These are phyloP conservation scores for Yamadazyma dushanensis DNA, from an alignment of 1,139 yeast genomes.

Conservation along the genomic window DNA sequence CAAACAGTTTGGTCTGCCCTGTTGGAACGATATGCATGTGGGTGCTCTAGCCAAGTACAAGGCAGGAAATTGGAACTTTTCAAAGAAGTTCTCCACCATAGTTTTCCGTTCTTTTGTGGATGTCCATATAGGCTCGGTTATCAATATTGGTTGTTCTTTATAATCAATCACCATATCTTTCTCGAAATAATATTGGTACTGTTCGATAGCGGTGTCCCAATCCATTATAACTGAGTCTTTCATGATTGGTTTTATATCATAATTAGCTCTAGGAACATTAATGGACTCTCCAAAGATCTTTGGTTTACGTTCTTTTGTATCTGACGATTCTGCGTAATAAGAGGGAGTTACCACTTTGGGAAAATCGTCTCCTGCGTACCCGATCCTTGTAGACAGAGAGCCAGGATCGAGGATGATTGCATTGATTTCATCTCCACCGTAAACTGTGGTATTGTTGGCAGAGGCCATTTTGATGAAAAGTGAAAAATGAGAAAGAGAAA, in stretches of 20 bases:
- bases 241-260: conserved; percentile 58
- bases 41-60: conserved; percentile 83
- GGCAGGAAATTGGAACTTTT: conserved; percentile 77
- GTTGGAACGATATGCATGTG: conserved; percentile 88
- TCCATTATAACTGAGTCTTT: conserved; percentile 61
- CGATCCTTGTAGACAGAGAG: conserved; percentile 76
- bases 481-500: not conserved
- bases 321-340: conserved; percentile 31
- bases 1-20: conserved; percentile 89
- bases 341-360: conserved; percentile 81
- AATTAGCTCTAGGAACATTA: conserved; percentile 51
- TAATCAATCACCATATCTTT: conserved; percentile 51
- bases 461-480: conserved; percentile 6
- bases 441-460: conserved; percentile 25
- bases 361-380: conserved; percentile 92
- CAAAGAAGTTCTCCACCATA: conserved; percentile 75
- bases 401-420: conserved; percentile 95
- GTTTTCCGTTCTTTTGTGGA: conserved; percentile 65
- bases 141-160: conserved; percentile 69
- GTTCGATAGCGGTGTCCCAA: conserved; percentile 77
- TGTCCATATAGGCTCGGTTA: conserved; percentile 90
- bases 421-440: conserved; percentile 76
- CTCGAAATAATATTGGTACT: conserved; percentile 57
- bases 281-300: conserved; percentile 57
- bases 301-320: conserved; percentile 15